Evolutionary conservation across 2,329 filamentous ascomycete species (phyloP).

Genomic region (Tolypocladium nubicola): DNA sequence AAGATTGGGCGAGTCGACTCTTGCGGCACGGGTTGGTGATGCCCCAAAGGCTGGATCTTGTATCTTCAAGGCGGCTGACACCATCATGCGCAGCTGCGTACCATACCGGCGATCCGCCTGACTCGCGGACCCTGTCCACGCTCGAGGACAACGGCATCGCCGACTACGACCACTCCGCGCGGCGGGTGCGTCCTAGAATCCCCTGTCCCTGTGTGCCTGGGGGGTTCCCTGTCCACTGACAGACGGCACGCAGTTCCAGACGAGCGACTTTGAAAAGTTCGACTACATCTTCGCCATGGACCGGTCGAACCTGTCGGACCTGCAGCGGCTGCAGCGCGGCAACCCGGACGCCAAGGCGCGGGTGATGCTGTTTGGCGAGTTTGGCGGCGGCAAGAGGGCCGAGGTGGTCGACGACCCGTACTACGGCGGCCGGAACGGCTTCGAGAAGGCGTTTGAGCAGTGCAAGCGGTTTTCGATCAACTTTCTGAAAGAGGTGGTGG

Average conservation of each 20-base stretch:
- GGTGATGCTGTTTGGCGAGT: constrained; percentile 78
- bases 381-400: constrained; percentile 50
- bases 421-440: constrained; percentile 76
- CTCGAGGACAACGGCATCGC: constrained; percentile 64
- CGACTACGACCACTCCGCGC: constrained; percentile 66
- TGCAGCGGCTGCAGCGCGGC: constrained; percentile 49
- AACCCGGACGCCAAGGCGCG: constrained; percentile 49
- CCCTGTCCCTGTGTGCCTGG: background rate
- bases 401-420: constrained; percentile 85
- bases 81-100: constrained; percentile 51
- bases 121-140: constrained; percentile 74
- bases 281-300: constrained; percentile 98
- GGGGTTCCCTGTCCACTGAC: background rate
- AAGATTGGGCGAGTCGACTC: constrained; percentile 67
- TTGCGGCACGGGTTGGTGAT: constrained; percentile 60
- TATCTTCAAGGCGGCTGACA: background rate
- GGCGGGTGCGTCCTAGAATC: constrained; percentile 46
- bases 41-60: background rate
- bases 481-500: constrained; percentile 52
- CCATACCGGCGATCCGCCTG: constrained; percentile 66
- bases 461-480: constrained; percentile 65
- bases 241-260: constrained; percentile 30
- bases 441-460: constrained; percentile 80
- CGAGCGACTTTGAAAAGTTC: constrained; percentile 70
- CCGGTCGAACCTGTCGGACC: constrained; percentile 62